Evolutionary conservation across 2,329 filamentous ascomycete species (phyloP), one percentile per base, ranked within the genome.

Genomic region (Colletotrichum tofieldiae): DNA sequence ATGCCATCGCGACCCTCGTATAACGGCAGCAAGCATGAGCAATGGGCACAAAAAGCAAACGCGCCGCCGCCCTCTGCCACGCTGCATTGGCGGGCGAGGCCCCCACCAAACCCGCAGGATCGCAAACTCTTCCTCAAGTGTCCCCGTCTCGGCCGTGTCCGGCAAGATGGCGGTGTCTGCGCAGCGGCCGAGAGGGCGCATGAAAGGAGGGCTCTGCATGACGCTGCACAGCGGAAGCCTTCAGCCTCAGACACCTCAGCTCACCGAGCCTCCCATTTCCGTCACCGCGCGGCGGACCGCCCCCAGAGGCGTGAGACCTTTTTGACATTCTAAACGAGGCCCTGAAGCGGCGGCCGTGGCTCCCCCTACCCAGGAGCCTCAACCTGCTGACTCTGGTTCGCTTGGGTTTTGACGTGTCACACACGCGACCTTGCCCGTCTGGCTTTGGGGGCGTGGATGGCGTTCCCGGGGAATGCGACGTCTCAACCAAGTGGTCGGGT

Each of bases 401-500:
- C 18, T 37, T 61, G 26, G 43, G 32, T 47, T 26, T 26, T 11
- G 29, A 49, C 43, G 32, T 61, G 41, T 41, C 43, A 37, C 29
- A 43, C 35, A 23, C n/a, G 59, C 29, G 39, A 61, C 59, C n/a
- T 47, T 41, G 41, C 58, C 41, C 41, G 58, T 60, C 58, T 60
- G 41, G 58, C 58, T 47, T 47, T 18, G 41, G 58, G 26, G 58
- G 41, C 39, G 26, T 20, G 41, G 41, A 16, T 37, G 58, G 29
- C 26, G 29, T 26, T 29, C 59, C 35, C 29, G 45, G 59, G 45
- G 45, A 62, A 51, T 51, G 43, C 45, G 59, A 62, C 45, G 59
- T 62, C 59, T 62, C 59, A 45, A 62, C 45, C 59, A 49, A 51
- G n/a, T 37, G 14, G 32, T 51, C 32, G 59, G 59, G 32, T 62